Percentiles rank a stretch among this genome's conserved stretches.
Evolutionary conservation across 2,329 filamentous ascomycete species (phyloP).

Genomic region (Cryoendolithus antarcticus): DNA sequence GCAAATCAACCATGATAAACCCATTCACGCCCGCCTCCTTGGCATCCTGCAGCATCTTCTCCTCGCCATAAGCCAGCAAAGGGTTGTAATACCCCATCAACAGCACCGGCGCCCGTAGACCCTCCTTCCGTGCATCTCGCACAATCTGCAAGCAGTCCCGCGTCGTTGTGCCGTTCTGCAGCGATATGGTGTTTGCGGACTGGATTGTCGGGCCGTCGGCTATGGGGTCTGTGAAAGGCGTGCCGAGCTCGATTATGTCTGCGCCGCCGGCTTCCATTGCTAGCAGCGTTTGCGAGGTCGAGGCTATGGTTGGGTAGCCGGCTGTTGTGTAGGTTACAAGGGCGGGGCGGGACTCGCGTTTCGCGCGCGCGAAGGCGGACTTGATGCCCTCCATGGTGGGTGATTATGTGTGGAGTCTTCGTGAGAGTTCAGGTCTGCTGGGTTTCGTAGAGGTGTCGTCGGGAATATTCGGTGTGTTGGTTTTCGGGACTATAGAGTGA

Average conservation of each 20-base stretch:
- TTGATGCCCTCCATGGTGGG: slow-evolving; percentile 35
- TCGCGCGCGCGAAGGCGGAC: slow-evolving; percentile 38
- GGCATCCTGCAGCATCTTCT: slow-evolving; percentile 73
- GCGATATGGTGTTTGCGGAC: slow-evolving; percentile 78
- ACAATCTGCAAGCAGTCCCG: slow-evolving; percentile 71
- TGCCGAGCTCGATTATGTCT: slow-evolving; percentile 88
- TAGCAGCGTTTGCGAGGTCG: slow-evolving; percentile 72
- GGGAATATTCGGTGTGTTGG: no score
- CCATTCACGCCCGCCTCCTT: slow-evolving; percentile 79
- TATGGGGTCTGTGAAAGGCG: slow-evolving; percentile 96
- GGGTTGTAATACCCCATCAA: slow-evolving; percentile 99
- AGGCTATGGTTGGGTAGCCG: slow-evolving; percentile 72
- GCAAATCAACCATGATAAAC: slow-evolving; percentile 92
- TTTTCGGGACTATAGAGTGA: no score
- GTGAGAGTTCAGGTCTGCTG: no score
- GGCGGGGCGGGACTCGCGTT: slow-evolving; percentile 48
- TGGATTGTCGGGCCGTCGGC: slow-evolving; percentile 96
- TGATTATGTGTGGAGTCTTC: no score
- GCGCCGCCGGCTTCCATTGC: slow-evolving; percentile 87
- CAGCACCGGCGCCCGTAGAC: slow-evolving; percentile 70
- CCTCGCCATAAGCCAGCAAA: slow-evolving; percentile 84
- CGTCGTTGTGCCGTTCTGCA: slow-evolving; percentile 80
- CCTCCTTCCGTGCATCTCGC: slow-evolving; percentile 61
- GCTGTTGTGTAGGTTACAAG: slow-evolving; percentile 95
- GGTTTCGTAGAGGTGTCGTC: no score